Base-by-base conservation (phyloP, 2,329 filamentous ascomycete species). In the Mariannaea sp. region DNA sequence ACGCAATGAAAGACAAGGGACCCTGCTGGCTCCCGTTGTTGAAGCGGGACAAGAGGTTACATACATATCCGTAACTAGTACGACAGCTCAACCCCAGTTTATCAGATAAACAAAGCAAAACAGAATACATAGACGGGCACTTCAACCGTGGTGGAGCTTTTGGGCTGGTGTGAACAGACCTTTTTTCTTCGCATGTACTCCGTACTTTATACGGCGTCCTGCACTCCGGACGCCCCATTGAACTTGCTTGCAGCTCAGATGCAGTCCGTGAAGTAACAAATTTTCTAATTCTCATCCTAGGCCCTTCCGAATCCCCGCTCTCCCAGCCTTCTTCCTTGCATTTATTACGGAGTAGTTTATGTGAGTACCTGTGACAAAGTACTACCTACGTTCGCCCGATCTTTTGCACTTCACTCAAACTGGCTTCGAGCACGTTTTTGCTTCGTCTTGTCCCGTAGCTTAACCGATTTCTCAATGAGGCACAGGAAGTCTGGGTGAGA, bases 1-100 rank as follows among this genome's bases (percentile, higher is more conserved):
- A 65, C 60, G 58, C 62, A 49, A 50, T 40, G 51, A 56, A 57
- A 56, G 56, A 61, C 62, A 45, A 49, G 62, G 62, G 38, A 40
- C 57, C 61, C 60, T 64, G 61, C 41, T 56, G 44, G 44, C 53
- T 46, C 53, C 51, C 55, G 49, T 46, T 49, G 48, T 40, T 52
- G 49, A 30, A 53, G 30, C 33, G 40, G 49, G 49, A 45, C 42
- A 57, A 47, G 42, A 58, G 49, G 44, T 55, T 62, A 46, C 53
- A 57, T n/a, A n/a, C n/a, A n/a, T n/a, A n/a, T n/a, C n/a, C n/a
- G n/a, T n/a, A n/a, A n/a, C n/a, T n/a, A n/a, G n/a, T n/a, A n/a
- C n/a, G n/a, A 64, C 45, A 49, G 40, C 32, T 13, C 42, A 27
- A 51, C 30, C 60, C 61, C 58, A 58, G 43, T 39, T 39, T 43